Evolutionary conservation across 352 stramenopile genomes (phyloP).

Genomic region (Phytophthora sansomeana): DNA sequence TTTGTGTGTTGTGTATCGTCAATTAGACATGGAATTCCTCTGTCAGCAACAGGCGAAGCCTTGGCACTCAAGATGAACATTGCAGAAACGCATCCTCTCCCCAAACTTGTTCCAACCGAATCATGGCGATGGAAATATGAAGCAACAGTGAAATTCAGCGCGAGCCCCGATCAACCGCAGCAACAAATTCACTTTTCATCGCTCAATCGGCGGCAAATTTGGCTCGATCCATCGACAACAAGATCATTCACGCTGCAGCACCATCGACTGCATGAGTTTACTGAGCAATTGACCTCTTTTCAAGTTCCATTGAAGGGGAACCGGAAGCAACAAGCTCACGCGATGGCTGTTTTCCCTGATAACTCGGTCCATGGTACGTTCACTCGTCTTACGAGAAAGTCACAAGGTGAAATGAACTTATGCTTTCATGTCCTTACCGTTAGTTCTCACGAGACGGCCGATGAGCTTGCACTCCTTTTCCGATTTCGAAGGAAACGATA

Average conservation of each 20-base stretch:
- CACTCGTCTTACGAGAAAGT: neutral
- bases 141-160: slow-evolving; percentile 12
- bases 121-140: slow-evolving; percentile 36
- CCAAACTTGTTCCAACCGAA: slow-evolving; percentile 44
- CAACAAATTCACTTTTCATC: slow-evolving; percentile 39
- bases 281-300: slow-evolving; percentile 74
- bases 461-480: slow-evolving; percentile 74
- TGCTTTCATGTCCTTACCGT: neutral
- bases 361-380: slow-evolving; percentile 67
- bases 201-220: slow-evolving; percentile 61
- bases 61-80: slow-evolving; percentile 52
- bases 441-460: slow-evolving; percentile 59
- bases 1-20: neutral
- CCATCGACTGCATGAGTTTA: slow-evolving; percentile 66
- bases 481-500: slow-evolving; percentile 50
- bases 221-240: slow-evolving; percentile 68
- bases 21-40: slow-evolving; percentile 68
- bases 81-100: slow-evolving; percentile 47
- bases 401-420: neutral
- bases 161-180: slow-evolving; percentile 1
- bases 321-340: slow-evolving; percentile 61
- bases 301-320: slow-evolving; percentile 65
- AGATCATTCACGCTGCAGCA: slow-evolving; percentile 62
- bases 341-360: slow-evolving; percentile 62
- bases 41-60: slow-evolving; percentile 46